Conservation (phyloP, 371 early-diverging fungal species). For the Apophysomyces ossiformis region DNA sequence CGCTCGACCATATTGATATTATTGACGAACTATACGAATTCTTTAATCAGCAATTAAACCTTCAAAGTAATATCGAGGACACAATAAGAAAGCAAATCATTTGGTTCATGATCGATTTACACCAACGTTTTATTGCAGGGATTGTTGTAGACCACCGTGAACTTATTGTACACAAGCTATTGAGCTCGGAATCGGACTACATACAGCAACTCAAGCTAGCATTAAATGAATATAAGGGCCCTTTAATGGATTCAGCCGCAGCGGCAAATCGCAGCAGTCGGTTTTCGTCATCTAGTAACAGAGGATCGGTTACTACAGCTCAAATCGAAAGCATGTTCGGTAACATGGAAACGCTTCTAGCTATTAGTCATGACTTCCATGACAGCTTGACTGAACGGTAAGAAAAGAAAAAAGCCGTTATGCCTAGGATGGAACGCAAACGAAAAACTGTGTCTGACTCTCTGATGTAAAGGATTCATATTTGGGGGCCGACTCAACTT, state of each 20-base stretch:
- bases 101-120: neutral
- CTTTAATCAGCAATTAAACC: conserved; percentile 15
- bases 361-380: conserved; percentile 16
- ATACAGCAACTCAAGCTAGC: conserved; percentile 28
- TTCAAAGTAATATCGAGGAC: neutral
- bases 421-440: conserved; percentile 1
- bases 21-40: conserved; percentile 35
- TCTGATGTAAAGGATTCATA: conserved; percentile 20
- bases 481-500: conserved; percentile 34
- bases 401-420: neutral
- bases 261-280: conserved; percentile 18
- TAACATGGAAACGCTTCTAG: conserved; percentile 24
- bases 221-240: conserved; percentile 26
- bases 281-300: conserved; percentile 17
- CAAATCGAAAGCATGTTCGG: conserved; percentile 25
- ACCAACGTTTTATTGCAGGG: conserved; percentile 14
- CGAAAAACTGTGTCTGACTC: neutral
- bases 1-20: conserved; percentile 23
- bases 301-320: conserved; percentile 17
- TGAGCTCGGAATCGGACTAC: conserved; percentile 24
- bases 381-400: conserved; percentile 27
- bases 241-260: conserved; percentile 21
- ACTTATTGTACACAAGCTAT: conserved; percentile 19
- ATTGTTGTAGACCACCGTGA: conserved; percentile 22
- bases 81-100: neutral